Percentiles rank a stretch among this genome's conserved stretches.
Evolutionary conservation across 805 yeast genomes (phyloP).

Genomic region (Teunomyces panamensis): DNA sequence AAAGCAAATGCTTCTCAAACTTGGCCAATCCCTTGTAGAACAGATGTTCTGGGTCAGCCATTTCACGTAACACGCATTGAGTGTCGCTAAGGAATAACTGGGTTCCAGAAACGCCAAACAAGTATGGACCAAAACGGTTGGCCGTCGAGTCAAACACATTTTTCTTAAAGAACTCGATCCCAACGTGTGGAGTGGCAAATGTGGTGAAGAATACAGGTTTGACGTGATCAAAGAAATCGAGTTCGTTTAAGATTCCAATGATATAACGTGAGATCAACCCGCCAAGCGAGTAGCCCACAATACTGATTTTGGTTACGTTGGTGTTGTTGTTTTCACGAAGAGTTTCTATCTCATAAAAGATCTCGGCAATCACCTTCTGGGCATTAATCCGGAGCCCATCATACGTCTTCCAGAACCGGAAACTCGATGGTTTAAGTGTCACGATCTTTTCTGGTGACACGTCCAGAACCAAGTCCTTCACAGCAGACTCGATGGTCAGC

Average conservation of each 20-base stretch:
- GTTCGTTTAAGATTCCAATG: constrained; percentile 32
- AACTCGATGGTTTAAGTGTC: constrained; percentile 36
- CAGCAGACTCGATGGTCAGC: constrained; percentile 32
- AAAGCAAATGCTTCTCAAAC: constrained; percentile 56
- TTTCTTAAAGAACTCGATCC: constrained; percentile 35
- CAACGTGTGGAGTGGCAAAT: constrained; percentile 46
- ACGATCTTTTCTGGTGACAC: constrained; percentile 26
- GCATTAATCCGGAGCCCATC: constrained; percentile 40
- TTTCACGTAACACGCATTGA: constrained; percentile 43
- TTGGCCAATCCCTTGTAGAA: constrained; percentile 53
- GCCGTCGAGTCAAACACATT: constrained; percentile 31
- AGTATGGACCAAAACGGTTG: constrained; percentile 29
- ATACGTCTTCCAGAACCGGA: constrained; percentile 43
- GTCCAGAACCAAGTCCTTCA: constrained; percentile 23
- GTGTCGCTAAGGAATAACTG: constrained; percentile 37
- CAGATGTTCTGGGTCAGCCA: constrained; percentile 51
- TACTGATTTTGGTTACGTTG: constrained; percentile 33
- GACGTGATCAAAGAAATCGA: constrained; percentile 34
- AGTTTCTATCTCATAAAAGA: constrained; percentile 39
- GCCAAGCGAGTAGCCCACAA: constrained; percentile 43
- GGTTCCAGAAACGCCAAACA: constrained; percentile 37
- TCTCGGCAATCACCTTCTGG: constrained; percentile 32
- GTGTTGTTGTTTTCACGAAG: constrained; percentile 26
- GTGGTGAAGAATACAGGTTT: constrained; percentile 39
- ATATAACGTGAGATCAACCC: constrained; percentile 42